These are phyloP conservation scores for Aspergillus panamensis DNA, from an alignment of 495 filamentous ascomycete genomes.

Conservation along the genomic window DNA sequence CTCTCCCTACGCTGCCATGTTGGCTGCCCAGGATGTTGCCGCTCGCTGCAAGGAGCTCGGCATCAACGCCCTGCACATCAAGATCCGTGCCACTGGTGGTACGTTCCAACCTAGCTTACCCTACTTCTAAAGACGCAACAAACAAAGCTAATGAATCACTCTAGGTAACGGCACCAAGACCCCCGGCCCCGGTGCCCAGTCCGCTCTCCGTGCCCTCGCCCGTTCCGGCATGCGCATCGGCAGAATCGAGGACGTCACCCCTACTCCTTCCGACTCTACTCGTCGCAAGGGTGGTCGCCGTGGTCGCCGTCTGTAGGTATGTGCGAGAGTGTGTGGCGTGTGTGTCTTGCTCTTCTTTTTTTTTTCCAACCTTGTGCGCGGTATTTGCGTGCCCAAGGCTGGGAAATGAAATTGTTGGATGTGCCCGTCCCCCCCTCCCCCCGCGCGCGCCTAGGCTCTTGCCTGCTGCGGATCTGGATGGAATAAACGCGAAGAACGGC, in stretches of 20 bases:
- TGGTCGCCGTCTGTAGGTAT: slow-evolving; percentile 94
- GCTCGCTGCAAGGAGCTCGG: slow-evolving; percentile 98
- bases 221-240: slow-evolving; percentile 99
- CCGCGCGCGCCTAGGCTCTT: slow-evolving; percentile 1
- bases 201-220: slow-evolving; percentile 95
- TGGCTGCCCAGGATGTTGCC: slow-evolving; percentile 93
- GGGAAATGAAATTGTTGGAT: slow-evolving; percentile 28
- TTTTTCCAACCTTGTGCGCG: slow-evolving; percentile 28
- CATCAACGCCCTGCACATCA: slow-evolving; percentile 98
- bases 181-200: slow-evolving; percentile 96
- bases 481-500: slow-evolving; percentile 60
- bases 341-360: slow-evolving; percentile 10
- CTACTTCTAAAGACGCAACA: neutral
- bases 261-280: slow-evolving; percentile 96
- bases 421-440: too few relatives aligned
- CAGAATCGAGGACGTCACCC: slow-evolving; percentile 98
- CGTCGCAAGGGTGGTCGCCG: slow-evolving; percentile 99
- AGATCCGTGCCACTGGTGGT: slow-evolving; percentile 99
- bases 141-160: slow-evolving; percentile 2
- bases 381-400: slow-evolving; percentile 24
- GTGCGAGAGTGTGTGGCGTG: slow-evolving; percentile 28
- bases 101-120: slow-evolving; percentile 25
- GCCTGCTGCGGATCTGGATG: slow-evolving; percentile 45
- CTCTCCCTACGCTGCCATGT: slow-evolving; percentile 99
- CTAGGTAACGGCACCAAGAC: slow-evolving; percentile 98